Percentiles rank a stretch among this genome's conserved stretches.
Evolutionary conservation across 176 grass and related monocot genomes (phyloP).

Genomic region (Rhynchospora breviuscula): DNA sequence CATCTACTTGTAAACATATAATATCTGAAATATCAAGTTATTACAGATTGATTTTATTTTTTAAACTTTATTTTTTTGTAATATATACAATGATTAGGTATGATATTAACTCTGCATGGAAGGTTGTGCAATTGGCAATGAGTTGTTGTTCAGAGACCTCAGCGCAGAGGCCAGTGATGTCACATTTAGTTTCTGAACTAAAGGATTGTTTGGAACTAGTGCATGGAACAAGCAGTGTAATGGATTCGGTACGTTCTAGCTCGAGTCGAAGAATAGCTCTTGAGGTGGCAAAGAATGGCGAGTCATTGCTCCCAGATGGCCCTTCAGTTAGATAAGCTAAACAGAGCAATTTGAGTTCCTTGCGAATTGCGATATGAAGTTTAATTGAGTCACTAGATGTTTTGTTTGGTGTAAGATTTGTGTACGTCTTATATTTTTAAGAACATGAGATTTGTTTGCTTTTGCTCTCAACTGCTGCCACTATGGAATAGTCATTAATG

Average conservation of each 20-base stretch:
- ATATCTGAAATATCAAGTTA: no score
- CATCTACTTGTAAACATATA: no score
- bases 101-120: conserved; percentile 5
- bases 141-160: not conserved
- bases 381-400: no score
- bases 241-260: not conserved
- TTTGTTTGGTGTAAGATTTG: no score
- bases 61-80: no score
- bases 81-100: not conserved
- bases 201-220: conserved; percentile 9
- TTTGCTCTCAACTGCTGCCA: no score
- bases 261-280: not conserved
- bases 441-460: no score
- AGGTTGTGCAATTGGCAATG: conserved; percentile 15
- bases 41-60: no score
- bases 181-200: not conserved
- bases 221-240: not conserved
- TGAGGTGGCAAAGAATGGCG: not conserved
- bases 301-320: not conserved
- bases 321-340: not conserved
- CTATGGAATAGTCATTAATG: no score
- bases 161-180: conserved; percentile 14
- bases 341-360: not conserved
- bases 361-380: no score
- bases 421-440: no score